Percentiles rank a stretch among this genome's conserved stretches.
Evolutionary conservation across 2,329 filamentous ascomycete species (phyloP).

Genomic region (Capronia coronata): DNA sequence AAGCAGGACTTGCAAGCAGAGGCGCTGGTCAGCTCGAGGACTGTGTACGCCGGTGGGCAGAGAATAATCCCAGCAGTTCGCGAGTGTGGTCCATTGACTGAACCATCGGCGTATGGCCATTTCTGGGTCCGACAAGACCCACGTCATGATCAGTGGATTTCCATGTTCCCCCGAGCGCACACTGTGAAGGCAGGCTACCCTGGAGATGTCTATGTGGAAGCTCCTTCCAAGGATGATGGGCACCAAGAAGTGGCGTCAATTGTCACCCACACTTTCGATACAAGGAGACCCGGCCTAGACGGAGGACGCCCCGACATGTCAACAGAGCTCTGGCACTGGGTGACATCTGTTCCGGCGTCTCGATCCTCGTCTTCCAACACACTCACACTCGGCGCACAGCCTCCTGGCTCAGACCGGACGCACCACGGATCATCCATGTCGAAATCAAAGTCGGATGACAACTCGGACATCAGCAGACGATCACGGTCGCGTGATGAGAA

Average conservation of each 20-base stretch:
- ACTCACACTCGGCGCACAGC: not conserved
- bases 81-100: slow-evolving; percentile 2
- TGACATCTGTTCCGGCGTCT: slow-evolving; percentile 37
- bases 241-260: slow-evolving; percentile 15
- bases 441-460: too few relatives aligned
- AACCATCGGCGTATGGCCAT: slow-evolving; percentile 16
- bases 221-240: not conserved
- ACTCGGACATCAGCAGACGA: too few relatives aligned
- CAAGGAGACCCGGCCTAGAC: slow-evolving; percentile 12
- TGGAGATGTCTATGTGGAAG: not conserved
- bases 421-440: not conserved
- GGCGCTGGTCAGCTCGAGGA: slow-evolving; percentile 16
- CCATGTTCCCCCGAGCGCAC: slow-evolving; percentile 16
- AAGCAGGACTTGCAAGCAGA: slow-evolving; percentile 4
- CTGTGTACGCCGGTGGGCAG: slow-evolving; percentile 16
- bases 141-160: slow-evolving; percentile 22
- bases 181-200: not conserved
- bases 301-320: slow-evolving; percentile 25
- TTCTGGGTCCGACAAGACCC: slow-evolving; percentile 28
- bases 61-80: slow-evolving; percentile 4
- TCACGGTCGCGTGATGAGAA: slow-evolving; percentile 26
- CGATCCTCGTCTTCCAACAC: slow-evolving; percentile 9
- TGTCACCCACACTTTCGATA: slow-evolving; percentile 25
- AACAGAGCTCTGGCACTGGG: slow-evolving; percentile 25
- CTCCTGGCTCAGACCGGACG: not conserved